Base-by-base conservation (phyloP, 2,329 filamentous ascomycete species). In the Penicillium griseofulvum region DNA sequence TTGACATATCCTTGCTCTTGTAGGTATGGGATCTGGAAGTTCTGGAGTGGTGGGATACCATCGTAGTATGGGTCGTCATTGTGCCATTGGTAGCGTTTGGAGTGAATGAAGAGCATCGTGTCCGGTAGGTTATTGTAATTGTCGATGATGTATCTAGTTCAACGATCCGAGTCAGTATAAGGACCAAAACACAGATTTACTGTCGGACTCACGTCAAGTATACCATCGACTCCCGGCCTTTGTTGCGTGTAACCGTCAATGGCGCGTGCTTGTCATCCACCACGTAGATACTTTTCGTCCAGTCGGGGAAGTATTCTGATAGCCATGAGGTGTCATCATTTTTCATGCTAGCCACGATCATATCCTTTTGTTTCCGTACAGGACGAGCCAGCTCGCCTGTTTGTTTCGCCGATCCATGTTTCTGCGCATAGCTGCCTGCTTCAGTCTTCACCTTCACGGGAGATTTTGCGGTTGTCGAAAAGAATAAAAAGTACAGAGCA, bases 211-310 rank as follows among this genome's bases (percentile, higher is more conserved):
- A 77, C 74, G 74, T 76, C 58, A 77, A 62, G 65, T 76, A 77
- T 4, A 73, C 74, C 74, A 76, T 76, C 6, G 73, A 74, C 58
- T 77, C 75, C 48, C 74, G 68, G 8, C 75, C 75, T 61, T 76
- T 76, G 55, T 77, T 77, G 41, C 63, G 61, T 3, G 77, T 72
- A 14, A 84, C 80, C 0, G 77, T 81, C 58, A 82, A 68, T 19
- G 72, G 57, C 3, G 80, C 79, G 5, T 58, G 59, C 31, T 75
- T 70, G 61, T 83, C 76, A 60, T 85, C 77, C 49, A 81, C 80
- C 26, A 83, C 76, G 65, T 85, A 85, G 55, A 84, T 75, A 55
- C 76, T 81, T 65, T 79, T 78, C 55, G 77, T 73, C 81, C 81
- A 83, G 22, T 74, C 72, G 1, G 74, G 69, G 33, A 76, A 70